Percentiles rank a stretch among this genome's conserved stretches.
These are phyloP conservation scores for Calonectria montana DNA, from an alignment of 2,329 filamentous ascomycete genomes.

Conservation along the genomic window DNA sequence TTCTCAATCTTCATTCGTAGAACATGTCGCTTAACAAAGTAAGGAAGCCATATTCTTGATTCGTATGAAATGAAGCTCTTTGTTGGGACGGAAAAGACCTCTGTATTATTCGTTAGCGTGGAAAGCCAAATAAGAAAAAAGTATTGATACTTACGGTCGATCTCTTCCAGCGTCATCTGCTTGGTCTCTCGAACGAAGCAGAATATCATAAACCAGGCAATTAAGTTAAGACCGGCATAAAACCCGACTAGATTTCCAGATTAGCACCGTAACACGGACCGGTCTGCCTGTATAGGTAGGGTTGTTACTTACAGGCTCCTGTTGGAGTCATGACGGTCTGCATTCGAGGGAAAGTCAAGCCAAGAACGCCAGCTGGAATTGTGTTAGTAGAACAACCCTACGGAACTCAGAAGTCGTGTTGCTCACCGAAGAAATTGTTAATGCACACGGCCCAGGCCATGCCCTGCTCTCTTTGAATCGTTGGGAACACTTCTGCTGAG, in stretches of 20 bases:
- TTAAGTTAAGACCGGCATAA: slow-evolving; percentile 57
- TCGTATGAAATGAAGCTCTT: slow-evolving; percentile 48
- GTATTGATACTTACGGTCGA: slow-evolving; percentile 29
- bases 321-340: slow-evolving; percentile 45
- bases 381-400: slow-evolving; percentile 20
- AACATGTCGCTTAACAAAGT: slow-evolving; percentile 53
- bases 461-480: slow-evolving; percentile 51
- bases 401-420: neutral
- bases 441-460: slow-evolving; percentile 54
- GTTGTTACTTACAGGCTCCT: slow-evolving; percentile 42
- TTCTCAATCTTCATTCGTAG: slow-evolving; percentile 46
- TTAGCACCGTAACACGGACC: slow-evolving; percentile 2
- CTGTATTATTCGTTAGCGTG: neutral
- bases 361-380: slow-evolving; percentile 37
- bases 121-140: neutral
- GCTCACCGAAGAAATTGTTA: slow-evolving; percentile 46
- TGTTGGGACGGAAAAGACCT: slow-evolving; percentile 31
- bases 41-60: slow-evolving; percentile 47
- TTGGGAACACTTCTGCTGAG: slow-evolving; percentile 52
- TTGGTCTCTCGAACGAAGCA: slow-evolving; percentile 60
- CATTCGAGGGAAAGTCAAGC: slow-evolving; percentile 49
- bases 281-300: fast-evolving
- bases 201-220: slow-evolving; percentile 59
- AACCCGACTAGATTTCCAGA: slow-evolving; percentile 46
- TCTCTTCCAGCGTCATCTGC: slow-evolving; percentile 57